Percentiles rank a stretch among this genome's conserved stretches.
Evolutionary conservation across 768 basidiomycete genomes (phyloP).

Genomic region (Termitomyces sp.): DNA sequence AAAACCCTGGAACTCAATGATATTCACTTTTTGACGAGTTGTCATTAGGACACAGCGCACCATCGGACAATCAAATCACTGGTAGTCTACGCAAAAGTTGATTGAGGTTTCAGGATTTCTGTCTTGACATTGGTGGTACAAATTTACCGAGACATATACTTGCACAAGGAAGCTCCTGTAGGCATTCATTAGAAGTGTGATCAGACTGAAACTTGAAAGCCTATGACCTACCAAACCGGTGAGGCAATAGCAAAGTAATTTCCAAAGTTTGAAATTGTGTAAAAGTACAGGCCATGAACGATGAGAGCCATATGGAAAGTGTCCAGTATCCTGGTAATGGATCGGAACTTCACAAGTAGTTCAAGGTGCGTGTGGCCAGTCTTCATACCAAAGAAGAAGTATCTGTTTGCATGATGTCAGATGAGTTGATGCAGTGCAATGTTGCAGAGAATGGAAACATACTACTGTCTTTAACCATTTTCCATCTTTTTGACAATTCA

Average conservation of each 20-base stretch:
- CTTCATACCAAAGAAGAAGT: slow-evolving; percentile 6
- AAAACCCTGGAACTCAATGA: background rate
- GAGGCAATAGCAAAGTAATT: background rate
- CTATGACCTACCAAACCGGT: background rate
- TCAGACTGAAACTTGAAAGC: background rate
- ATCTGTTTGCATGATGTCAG: background rate
- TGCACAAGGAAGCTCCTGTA: background rate
- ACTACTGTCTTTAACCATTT: slow-evolving; percentile 5
- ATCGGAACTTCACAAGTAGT: background rate
- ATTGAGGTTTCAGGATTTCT: background rate
- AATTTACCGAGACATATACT: background rate
- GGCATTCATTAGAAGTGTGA: background rate
- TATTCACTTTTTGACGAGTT: background rate
- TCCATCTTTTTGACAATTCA: background rate
- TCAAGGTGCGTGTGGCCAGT: too few relatives aligned
- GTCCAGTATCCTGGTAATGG: slow-evolving; percentile 3
- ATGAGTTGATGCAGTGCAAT: background rate
- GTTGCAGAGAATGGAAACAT: background rate
- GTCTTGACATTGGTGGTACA: background rate
- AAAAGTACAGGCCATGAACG: slow-evolving; percentile 6
- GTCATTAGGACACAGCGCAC: background rate
- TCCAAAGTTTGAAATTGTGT: background rate
- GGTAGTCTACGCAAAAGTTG: background rate
- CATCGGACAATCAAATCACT: background rate
- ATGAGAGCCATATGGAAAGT: background rate